Evolutionary conservation across 2,329 filamentous ascomycete genomes (phyloP).

Genomic region (Trichophyton rubrum): DNA sequence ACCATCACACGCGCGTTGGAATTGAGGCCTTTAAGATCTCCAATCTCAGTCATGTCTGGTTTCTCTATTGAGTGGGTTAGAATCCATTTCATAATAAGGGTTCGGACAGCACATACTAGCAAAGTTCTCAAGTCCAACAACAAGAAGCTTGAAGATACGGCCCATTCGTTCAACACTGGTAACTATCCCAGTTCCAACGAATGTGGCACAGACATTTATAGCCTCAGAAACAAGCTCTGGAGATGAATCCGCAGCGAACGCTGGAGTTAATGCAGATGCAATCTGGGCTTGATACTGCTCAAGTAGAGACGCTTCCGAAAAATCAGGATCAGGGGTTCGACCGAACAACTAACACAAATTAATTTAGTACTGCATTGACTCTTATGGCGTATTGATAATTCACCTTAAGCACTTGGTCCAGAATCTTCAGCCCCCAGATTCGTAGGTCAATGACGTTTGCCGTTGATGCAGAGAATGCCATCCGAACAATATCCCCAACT

Average conservation of each 20-base stretch:
- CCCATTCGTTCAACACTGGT: constrained; percentile 98
- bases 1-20: constrained; percentile 98
- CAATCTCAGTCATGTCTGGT: constrained; percentile 70
- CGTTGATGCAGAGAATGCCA: constrained; percentile 95
- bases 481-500: constrained; percentile 84
- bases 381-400: neutral
- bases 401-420: constrained; percentile 75
- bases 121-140: constrained; percentile 84
- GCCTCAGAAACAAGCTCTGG: constrained; percentile 92
- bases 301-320: constrained; percentile 87
- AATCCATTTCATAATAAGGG: neutral
- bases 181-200: constrained; percentile 93
- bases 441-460: constrained; percentile 81
- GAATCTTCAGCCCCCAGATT: constrained; percentile 83
- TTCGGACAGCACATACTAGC: constrained; percentile 41
- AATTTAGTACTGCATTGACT: constrained; percentile 8
- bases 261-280: constrained; percentile 86
- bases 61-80: constrained; percentile 39
- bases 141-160: constrained; percentile 84
- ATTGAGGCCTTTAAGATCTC: constrained; percentile 81
- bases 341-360: constrained; percentile 58
- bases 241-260: constrained; percentile 89
- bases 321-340: constrained; percentile 88
- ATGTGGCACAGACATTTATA: constrained; percentile 94
- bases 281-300: constrained; percentile 99